These are phyloP conservation scores for Manihot esculenta DNA, from an alignment of 441 rosid genomes.

Conservation along the genomic window DNA sequence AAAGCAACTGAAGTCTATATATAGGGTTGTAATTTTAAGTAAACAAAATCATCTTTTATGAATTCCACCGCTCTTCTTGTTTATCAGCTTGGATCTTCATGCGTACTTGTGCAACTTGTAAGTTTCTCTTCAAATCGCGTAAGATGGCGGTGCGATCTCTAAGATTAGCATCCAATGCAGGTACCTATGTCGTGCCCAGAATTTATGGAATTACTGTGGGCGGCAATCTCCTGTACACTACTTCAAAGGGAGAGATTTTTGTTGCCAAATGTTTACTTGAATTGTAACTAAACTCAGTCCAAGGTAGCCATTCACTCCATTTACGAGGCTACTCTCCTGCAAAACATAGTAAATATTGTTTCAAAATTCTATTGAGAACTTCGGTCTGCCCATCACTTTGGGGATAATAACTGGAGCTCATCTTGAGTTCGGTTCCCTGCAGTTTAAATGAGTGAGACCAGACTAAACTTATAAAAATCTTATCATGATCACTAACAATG, in stretches of 20 bases:
- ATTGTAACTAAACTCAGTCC: conserved; percentile 10
- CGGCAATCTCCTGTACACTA: neutral
- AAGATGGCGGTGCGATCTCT: neutral
- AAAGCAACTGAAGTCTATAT: neutral
- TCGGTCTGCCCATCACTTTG: neutral
- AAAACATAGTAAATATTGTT: neutral
- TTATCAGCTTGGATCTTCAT: neutral
- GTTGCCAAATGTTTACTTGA: neutral
- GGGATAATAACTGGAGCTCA: neutral
- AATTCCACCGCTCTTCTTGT: neutral
- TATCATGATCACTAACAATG: neutral
- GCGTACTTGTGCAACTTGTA: too few species aligned
- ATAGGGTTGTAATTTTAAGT: too few species aligned
- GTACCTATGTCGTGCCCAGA: too few species aligned
- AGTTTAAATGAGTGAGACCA: neutral
- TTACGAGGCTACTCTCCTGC: neutral
- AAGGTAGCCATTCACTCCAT: conserved; percentile 5
- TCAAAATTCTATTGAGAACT: neutral
- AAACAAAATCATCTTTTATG: neutral
- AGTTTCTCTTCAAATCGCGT: too few species aligned
- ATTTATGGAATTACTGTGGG: neutral
- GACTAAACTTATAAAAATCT: neutral
- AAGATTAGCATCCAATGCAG: conserved; percentile 10
- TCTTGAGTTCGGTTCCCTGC: neutral
- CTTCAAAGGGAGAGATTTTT: conserved; percentile 7